Evolutionary conservation across 805 yeast species (phyloP), one percentile per base, ranked within the genome.

Genomic region (Maudiozyma bulderi): DNA sequence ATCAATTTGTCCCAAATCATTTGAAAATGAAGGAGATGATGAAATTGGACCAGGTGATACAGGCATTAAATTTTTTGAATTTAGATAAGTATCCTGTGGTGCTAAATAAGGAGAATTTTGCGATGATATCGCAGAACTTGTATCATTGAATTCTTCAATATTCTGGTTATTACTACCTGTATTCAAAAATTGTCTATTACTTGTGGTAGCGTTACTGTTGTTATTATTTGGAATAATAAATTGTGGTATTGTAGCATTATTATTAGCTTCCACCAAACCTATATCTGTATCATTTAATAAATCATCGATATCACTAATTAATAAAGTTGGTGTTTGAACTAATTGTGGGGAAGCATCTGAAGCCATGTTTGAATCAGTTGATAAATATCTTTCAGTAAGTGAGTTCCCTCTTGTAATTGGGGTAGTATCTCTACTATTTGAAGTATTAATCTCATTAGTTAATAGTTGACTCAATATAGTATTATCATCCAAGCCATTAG

Each of bases 31-130:
- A 11, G 43, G 40, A 4, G 48, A 46, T 5, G 44, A 15, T 5
- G 44, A 15, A 6, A 43, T 15, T 20, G 34, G 13, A 9, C 32
- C 28, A 2, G 68, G 67, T 2, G 67, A 63, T 8, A 57, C 47
- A 4, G 62, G 57, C 31, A 57, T 28, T 10, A 41, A 35, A 31
- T 44, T 44, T 32, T 33, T 50, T 38, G 47, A 15, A 14, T 44
- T 42, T 29, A 35, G 26, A 28, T 37, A 40, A 8, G 20, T 49
- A 39, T 59, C 61, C 14, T 51, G 55, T 8, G 59, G 54, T 20
- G 52, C 43, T 33, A 59, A 38, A 37, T 52, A 54, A 9, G 64
- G 62, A 10, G 59, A 40, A 31, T 47, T 42, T 28, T 47, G 35
- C 10, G n/a, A 11, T 32, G 48, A 46, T 3, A 34, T 50, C 13